These are phyloP conservation scores for Polygonum maritimum DNA, from an alignment of 148 eudicot species.

Conservation along the genomic window DNA sequence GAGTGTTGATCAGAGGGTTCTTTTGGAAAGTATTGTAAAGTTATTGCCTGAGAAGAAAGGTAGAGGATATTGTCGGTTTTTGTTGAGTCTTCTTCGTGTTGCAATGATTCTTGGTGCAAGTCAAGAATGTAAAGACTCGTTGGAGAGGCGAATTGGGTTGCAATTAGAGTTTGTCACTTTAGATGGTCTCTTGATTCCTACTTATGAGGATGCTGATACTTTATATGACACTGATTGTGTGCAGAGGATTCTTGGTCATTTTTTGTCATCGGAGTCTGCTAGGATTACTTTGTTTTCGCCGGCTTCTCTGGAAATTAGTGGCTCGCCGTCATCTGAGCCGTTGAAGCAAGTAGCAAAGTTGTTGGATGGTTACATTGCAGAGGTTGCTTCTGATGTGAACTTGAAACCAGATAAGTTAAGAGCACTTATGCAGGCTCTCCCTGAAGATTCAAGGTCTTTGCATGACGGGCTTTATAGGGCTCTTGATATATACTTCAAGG, in stretches of 20 bases:
- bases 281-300: conserved; percentile 39
- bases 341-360: conserved; percentile 65
- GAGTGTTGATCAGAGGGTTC: conserved; percentile 48
- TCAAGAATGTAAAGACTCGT: conserved; percentile 45
- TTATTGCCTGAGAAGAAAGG: conserved; percentile 76
- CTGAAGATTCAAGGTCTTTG: conserved; percentile 77
- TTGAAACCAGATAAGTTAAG: conserved; percentile 68
- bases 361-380: conserved; percentile 77
- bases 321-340: conserved; percentile 47
- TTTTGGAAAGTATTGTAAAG: conserved; percentile 59
- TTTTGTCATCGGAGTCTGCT: conserved; percentile 35
- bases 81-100: conserved; percentile 75
- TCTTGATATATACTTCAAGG: conserved; percentile 86
- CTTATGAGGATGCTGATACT: conserved; percentile 70
- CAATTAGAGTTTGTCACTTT: conserved; percentile 74
- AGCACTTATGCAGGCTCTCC: conserved; percentile 69
- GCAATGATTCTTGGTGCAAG: conserved; percentile 70
- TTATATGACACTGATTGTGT: conserved; percentile 74
- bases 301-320: conserved; percentile 34
- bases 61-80: conserved; percentile 70
- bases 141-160: conserved; percentile 77
- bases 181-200: conserved; percentile 76
- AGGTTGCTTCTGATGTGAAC: conserved; percentile 92
- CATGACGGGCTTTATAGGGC: conserved; percentile 93
- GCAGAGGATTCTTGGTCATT: conserved; percentile 65